Evolutionary conservation across 495 filamentous ascomycete species (phyloP).

Genomic region (Penicilliopsis zonata): DNA sequence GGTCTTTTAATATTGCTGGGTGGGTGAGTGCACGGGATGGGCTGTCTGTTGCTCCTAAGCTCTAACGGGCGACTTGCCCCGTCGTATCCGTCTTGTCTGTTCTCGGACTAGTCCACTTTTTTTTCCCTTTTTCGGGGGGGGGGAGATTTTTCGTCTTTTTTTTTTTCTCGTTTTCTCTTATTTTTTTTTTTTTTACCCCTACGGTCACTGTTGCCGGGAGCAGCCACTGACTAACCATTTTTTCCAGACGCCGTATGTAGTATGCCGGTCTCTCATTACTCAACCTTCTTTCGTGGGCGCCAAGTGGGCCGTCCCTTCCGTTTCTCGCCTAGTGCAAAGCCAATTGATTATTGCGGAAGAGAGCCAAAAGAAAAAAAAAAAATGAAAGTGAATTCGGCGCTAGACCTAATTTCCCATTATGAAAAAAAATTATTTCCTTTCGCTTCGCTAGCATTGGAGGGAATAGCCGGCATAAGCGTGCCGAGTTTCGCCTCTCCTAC

Average conservation of each 20-base stretch:
- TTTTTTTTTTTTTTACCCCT: too few relatives aligned
- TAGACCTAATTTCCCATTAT: too few relatives aligned
- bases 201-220: conserved; percentile 1
- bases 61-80: conserved; percentile 1
- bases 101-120: conserved; percentile 1
- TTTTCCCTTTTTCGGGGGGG: too few relatives aligned
- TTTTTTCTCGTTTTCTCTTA: not conserved
- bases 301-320: not conserved
- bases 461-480: not conserved
- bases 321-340: not conserved
- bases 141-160: conserved; percentile 1
- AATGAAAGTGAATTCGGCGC: too few relatives aligned
- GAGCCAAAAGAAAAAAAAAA: too few relatives aligned
- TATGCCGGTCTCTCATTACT: not conserved
- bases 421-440: too few relatives aligned
- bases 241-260: not conserved
- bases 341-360: not conserved
- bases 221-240: not conserved
- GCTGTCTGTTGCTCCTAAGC: not conserved
- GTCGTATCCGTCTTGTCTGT: conserved; percentile 1
- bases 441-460: too few relatives aligned
- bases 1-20: not conserved
- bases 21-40: conserved; percentile 1
- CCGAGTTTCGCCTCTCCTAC: too few relatives aligned
- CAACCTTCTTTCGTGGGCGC: not conserved